Evolutionary conservation across 2,329 filamentous ascomycete genomes (phyloP).

Genomic region (Fusarium proliferatum): DNA sequence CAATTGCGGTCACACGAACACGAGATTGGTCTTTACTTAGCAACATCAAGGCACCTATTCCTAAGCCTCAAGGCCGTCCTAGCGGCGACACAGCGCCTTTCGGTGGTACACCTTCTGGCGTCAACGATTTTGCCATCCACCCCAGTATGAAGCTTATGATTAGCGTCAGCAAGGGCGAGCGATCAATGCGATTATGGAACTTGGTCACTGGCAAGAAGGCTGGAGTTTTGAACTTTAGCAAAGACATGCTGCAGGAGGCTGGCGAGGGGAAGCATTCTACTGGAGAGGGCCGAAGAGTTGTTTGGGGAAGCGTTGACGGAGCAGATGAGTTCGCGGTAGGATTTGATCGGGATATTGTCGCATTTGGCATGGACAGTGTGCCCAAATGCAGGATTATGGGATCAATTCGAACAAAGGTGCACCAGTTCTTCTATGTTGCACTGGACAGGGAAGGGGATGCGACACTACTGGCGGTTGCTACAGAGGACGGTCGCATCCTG

Average conservation of each 20-base stretch:
- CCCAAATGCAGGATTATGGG: slow-evolving; percentile 80
- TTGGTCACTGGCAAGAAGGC: slow-evolving; percentile 96
- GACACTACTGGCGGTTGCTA: slow-evolving; percentile 78
- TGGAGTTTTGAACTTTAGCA: slow-evolving; percentile 86
- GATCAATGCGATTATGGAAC: slow-evolving; percentile 95
- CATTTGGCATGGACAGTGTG: slow-evolving; percentile 90
- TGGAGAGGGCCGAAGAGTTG: slow-evolving; percentile 84
- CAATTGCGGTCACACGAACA: slow-evolving; percentile 86
- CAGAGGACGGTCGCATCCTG: slow-evolving; percentile 88
- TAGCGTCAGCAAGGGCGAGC: slow-evolving; percentile 88
- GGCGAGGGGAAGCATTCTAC: slow-evolving; percentile 81
- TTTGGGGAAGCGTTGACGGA: slow-evolving; percentile 78
- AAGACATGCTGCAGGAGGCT: slow-evolving; percentile 76
- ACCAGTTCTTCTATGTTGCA: slow-evolving; percentile 80
- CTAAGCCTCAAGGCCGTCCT: slow-evolving; percentile 82
- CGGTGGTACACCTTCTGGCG: slow-evolving; percentile 83
- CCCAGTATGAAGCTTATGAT: slow-evolving; percentile 98
- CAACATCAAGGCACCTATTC: slow-evolving; percentile 87
- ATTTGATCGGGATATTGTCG: slow-evolving; percentile 85
- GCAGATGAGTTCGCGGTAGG: slow-evolving; percentile 87
- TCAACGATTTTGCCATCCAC: slow-evolving; percentile 96
- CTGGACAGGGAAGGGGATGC: slow-evolving; percentile 55
- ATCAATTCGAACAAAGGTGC: slow-evolving; percentile 79
- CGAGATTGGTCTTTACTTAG: slow-evolving; percentile 91
- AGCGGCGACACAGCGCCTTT: slow-evolving; percentile 89